Conservation (phyloP, 192 early-diverging fungal genomes). For the Entomortierella lignicola region DNA sequence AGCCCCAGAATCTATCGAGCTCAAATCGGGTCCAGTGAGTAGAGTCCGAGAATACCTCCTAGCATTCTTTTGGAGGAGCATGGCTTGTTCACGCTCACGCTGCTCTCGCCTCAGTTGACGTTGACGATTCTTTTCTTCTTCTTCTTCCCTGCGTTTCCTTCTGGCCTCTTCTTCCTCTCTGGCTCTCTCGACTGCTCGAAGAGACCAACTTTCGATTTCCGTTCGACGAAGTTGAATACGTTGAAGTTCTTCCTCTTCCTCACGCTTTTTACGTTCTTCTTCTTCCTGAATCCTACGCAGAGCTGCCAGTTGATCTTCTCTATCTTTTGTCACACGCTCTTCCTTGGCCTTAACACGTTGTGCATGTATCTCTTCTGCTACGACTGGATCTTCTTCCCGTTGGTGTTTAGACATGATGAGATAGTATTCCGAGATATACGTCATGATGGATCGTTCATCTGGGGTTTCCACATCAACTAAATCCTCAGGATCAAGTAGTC, state of each 20-base stretch:
- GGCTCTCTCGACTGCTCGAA: constrained; percentile 38
- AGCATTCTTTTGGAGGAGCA: constrained; percentile 18
- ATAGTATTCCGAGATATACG: constrained; percentile 65
- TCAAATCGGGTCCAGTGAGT: not conserved
- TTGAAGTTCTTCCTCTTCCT: constrained; percentile 44
- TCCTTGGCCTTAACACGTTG: constrained; percentile 38
- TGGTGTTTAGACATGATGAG: constrained; percentile 61
- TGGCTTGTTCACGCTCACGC: constrained; percentile 41
- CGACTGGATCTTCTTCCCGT: constrained; percentile 19
- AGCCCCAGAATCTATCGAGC: not conserved
- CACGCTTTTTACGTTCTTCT: constrained; percentile 27
- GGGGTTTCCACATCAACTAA: constrained; percentile 62
- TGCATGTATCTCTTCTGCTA: constrained; percentile 21
- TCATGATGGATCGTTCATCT: constrained; percentile 64
- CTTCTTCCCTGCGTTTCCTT: constrained; percentile 46
- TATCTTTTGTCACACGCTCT: constrained; percentile 26
- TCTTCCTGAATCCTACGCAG: constrained; percentile 25
- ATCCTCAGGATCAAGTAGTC: constrained; percentile 60
- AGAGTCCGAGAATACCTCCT: not conserved
- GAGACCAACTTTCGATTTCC: constrained; percentile 55
- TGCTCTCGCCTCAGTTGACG: constrained; percentile 33
- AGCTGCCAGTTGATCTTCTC: constrained; percentile 19
- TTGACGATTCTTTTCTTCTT: constrained; percentile 36
- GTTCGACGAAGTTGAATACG: constrained; percentile 45
- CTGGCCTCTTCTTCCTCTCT: constrained; percentile 48